phyloP scores from a whole-genome alignment of 371 early-diverging fungal species.

The Rhizomucor miehei region DNA sequence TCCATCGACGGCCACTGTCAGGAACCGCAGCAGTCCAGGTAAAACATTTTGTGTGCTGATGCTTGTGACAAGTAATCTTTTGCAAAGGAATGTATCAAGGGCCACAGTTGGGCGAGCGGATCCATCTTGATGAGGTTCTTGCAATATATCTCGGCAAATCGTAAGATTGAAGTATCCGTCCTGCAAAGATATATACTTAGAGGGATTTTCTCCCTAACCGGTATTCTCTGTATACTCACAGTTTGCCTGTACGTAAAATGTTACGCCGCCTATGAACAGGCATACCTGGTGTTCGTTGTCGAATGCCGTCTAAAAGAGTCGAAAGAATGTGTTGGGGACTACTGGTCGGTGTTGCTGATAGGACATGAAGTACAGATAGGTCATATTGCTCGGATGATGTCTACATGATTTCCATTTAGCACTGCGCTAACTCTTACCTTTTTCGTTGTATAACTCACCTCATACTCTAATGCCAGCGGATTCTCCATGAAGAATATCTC shows the following conservation, averaged over 20 bases:
- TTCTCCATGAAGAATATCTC: constrained; percentile 64
- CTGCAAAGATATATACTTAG: constrained; percentile 19
- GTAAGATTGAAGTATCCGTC: constrained; percentile 58
- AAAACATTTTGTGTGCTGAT: constrained; percentile 60
- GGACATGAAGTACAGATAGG: constrained; percentile 44
- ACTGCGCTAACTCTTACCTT: neutral
- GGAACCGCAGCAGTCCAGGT: constrained; percentile 49
- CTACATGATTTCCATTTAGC: constrained; percentile 1
- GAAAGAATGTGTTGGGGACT: constrained; percentile 55
- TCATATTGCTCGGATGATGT: constrained; percentile 22
- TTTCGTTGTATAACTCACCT: constrained; percentile 11
- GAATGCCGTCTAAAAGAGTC: constrained; percentile 52
- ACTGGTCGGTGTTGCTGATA: constrained; percentile 49
- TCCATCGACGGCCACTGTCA: constrained; percentile 58
- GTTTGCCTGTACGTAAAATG: constrained; percentile 52
- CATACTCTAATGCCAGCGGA: constrained; percentile 43
- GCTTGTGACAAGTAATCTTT: constrained; percentile 69
- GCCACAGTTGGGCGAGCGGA: constrained; percentile 62
- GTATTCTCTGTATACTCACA: constrained; percentile 35
- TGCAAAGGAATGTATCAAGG: constrained; percentile 56
- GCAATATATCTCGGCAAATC: constrained; percentile 62
- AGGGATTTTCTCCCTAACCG: neutral
- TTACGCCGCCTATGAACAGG: constrained; percentile 27
- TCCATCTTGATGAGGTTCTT: constrained; percentile 44
- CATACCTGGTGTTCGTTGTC: constrained; percentile 54